Percentiles rank a stretch among this genome's conserved stretches.
Evolutionary conservation across 2,329 filamentous ascomycete genomes (phyloP).

Genomic region (Pseudogymnoascus sp.): DNA sequence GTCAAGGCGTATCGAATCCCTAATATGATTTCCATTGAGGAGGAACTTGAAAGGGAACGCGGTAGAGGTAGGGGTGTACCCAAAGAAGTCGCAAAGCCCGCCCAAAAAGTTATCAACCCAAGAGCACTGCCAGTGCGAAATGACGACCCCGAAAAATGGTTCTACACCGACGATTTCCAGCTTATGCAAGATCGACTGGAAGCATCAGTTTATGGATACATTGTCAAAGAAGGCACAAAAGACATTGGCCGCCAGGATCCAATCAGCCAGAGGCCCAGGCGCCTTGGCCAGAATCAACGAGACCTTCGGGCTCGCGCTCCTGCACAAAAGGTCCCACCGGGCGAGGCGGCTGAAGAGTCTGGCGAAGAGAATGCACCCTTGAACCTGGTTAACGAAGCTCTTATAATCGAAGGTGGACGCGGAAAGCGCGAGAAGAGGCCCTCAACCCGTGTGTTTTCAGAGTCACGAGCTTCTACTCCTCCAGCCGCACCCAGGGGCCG

Average conservation of each 20-base stretch:
- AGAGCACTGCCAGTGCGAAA: background rate
- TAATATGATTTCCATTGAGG: slow-evolving; percentile 7
- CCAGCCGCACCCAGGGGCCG: slow-evolving; percentile 11
- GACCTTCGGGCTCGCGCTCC: slow-evolving; percentile 6
- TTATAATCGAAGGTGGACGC: slow-evolving; percentile 11
- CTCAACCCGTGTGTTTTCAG: background rate
- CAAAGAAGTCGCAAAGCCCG: slow-evolving; percentile 1
- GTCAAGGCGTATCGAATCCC: slow-evolving; percentile 22
- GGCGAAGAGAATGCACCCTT: slow-evolving; percentile 2
- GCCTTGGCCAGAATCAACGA: slow-evolving; percentile 3
- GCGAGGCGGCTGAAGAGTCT: slow-evolving; percentile 15
- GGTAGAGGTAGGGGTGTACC: background rate
- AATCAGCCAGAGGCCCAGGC: slow-evolving; percentile 36
- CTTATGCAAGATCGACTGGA: slow-evolving; percentile 45
- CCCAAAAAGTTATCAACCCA: slow-evolving; percentile 1
- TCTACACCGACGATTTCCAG: slow-evolving; percentile 8
- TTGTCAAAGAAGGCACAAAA: slow-evolving; percentile 49
- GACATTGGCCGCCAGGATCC: slow-evolving; percentile 53
- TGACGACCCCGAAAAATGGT: slow-evolving; percentile 3
- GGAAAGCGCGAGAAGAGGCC: slow-evolving; percentile 10
- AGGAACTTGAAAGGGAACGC: slow-evolving; percentile 1
- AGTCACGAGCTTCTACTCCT: slow-evolving; percentile 20
- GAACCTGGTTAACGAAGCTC: background rate
- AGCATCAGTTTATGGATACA: slow-evolving; percentile 52
- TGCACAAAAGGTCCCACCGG: slow-evolving; percentile 11